These are phyloP conservation scores for Trichoderma sp. DNA, from an alignment of 2,329 filamentous ascomycete genomes.

Conservation along the genomic window DNA sequence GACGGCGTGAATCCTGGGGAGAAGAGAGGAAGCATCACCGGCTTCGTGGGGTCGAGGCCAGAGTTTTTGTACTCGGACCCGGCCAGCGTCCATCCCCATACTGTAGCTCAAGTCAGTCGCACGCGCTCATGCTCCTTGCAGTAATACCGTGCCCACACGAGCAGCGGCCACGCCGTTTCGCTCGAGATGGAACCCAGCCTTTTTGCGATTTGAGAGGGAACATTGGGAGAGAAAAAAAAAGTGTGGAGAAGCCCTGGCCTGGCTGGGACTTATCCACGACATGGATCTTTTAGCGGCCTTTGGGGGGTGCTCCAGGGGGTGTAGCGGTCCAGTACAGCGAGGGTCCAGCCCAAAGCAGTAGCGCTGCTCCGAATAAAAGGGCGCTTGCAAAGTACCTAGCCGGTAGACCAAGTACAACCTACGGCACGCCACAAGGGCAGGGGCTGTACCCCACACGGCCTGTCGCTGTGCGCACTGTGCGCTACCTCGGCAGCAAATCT, in stretches of 20 bases:
- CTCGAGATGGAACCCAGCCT: conserved; percentile 6
- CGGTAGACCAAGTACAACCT: neutral
- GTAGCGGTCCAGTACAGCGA: neutral
- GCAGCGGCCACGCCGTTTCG: conserved; percentile 19
- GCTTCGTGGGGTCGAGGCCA: conserved; percentile 5
- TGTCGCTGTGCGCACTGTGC: conserved; percentile 13
- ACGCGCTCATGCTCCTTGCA: neutral
- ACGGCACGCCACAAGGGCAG: conserved; percentile 4
- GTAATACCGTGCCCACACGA: neutral
- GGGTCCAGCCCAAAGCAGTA: conserved; percentile 17
- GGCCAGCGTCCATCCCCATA: neutral
- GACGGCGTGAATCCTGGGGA: conserved; percentile 18
- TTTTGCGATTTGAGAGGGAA: neutral
- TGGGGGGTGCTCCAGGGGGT: neutral
- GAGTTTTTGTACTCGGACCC: conserved; percentile 20
- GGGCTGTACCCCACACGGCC: conserved; percentile 6
- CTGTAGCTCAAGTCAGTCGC: neutral
- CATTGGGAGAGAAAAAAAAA: neutral
- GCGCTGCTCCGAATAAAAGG: conserved; percentile 18
- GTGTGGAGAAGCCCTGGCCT: conserved; percentile 19
- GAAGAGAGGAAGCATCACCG: conserved; percentile 7
- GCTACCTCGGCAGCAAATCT: conserved; percentile 7
- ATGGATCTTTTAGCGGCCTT: neutral
- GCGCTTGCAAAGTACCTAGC: neutral
- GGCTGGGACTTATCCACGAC: neutral